Evolutionary conservation across 805 yeast species (phyloP).

Genomic region (Monosporozyma yasuniensis): DNA sequence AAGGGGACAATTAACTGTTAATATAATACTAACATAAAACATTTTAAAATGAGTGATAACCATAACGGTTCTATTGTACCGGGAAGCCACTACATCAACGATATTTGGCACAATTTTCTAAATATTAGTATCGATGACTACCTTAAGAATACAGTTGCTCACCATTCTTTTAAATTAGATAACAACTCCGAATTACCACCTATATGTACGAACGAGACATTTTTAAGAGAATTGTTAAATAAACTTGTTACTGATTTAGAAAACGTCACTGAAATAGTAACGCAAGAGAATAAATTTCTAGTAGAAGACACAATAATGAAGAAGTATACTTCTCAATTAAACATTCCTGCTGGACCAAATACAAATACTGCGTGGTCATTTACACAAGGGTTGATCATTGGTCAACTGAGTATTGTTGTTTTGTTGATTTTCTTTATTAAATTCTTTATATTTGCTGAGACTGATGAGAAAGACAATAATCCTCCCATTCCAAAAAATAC

Average conservation of each 20-base stretch:
- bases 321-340: not conserved
- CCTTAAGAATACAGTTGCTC: not conserved
- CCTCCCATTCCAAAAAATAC: constrained; percentile 12
- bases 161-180: not conserved
- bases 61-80: not conserved
- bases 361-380: constrained; percentile 47
- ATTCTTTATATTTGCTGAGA: constrained; percentile 69
- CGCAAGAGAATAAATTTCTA: not conserved
- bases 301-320: not conserved
- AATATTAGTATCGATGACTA: not conserved
- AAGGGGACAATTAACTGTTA: not conserved
- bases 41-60: not conserved
- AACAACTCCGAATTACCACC: not conserved
- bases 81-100: not conserved
- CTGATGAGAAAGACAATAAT: constrained; percentile 30
- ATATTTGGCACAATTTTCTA: not conserved
- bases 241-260: not conserved
- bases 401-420: constrained; percentile 63
- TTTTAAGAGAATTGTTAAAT: not conserved
- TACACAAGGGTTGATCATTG: constrained; percentile 64
- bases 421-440: constrained; percentile 56
- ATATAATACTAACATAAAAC: not conserved
- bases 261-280: not conserved
- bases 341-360: not conserved
- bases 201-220: not conserved